phyloP scores from a whole-genome alignment of 768 basidiomycete species.

The Gelatoporia subvermispora region DNA sequence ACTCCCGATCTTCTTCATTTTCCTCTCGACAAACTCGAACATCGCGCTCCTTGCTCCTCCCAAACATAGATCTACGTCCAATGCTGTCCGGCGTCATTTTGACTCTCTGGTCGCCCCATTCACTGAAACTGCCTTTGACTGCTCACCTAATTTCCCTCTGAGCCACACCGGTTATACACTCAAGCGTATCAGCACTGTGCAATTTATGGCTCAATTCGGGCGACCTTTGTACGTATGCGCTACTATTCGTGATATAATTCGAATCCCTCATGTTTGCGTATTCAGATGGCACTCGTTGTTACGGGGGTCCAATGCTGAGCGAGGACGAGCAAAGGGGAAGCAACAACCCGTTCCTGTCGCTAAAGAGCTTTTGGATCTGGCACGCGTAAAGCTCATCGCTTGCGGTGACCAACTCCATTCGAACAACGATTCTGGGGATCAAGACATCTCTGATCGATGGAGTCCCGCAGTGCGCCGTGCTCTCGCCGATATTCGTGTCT shows the following conservation, averaged over 20 bases:
- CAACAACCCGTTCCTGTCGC: no score
- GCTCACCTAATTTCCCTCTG: background rate
- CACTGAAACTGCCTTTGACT: conserved; percentile 15
- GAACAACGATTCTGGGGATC: background rate
- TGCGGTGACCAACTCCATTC: conserved; percentile 8
- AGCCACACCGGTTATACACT: background rate
- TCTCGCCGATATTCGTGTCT: background rate
- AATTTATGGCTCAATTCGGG: conserved; percentile 13
- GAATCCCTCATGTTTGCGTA: background rate
- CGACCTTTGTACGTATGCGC: conserved; percentile 11
- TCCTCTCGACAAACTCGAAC: conserved; percentile 10
- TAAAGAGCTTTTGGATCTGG: background rate
- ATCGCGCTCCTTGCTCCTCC: conserved; percentile 2
- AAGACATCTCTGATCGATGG: no score
- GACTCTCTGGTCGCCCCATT: conserved; percentile 8
- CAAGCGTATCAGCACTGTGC: background rate
- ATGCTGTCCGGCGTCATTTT: background rate
- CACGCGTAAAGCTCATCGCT: conserved; percentile 3
- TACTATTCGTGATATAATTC: background rate
- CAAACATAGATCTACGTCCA: background rate
- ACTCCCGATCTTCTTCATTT: conserved; percentile 2
- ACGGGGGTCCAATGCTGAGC: no score
- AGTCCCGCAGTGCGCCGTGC: background rate
- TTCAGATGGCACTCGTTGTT: conserved; percentile 2
- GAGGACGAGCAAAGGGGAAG: no score